Conservation (phyloP, 306 rosid species). For the Glycyrrhiza uralensis region DNA sequence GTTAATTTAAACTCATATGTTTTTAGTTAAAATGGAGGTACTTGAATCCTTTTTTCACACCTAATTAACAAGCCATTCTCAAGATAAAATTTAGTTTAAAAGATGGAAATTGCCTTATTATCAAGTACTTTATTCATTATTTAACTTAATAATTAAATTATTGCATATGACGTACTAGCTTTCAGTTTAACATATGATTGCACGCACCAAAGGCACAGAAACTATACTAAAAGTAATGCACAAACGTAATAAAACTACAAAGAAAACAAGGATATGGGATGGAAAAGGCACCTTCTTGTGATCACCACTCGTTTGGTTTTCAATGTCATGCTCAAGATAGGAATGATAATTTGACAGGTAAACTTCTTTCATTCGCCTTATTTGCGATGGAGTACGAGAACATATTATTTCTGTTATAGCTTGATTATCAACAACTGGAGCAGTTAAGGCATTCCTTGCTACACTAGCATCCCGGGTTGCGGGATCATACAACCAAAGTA, state of each 20-base stretch:
- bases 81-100: no score
- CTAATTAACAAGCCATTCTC: no score
- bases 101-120: no score
- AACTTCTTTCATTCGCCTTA: constrained; percentile 57
- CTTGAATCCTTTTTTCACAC: no score
- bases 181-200: neutral
- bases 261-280: neutral
- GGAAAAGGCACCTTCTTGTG: constrained; percentile 46
- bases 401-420: constrained; percentile 69
- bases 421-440: constrained; percentile 30
- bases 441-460: constrained; percentile 37
- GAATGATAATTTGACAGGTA: constrained; percentile 44
- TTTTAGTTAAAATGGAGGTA: no score
- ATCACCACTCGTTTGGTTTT: constrained; percentile 41
- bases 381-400: constrained; percentile 70
- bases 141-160: neutral
- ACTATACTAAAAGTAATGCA: neutral
- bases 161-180: neutral
- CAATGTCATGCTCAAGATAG: constrained; percentile 49
- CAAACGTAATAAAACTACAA: neutral
- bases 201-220: neutral
- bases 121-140: no score
- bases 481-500: constrained; percentile 78
- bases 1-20: no score
- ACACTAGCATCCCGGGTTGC: constrained; percentile 51